These are phyloP conservation scores for Gossypium anomalum DNA, from an alignment of 345 rosid genomes.

Conservation along the genomic window DNA sequence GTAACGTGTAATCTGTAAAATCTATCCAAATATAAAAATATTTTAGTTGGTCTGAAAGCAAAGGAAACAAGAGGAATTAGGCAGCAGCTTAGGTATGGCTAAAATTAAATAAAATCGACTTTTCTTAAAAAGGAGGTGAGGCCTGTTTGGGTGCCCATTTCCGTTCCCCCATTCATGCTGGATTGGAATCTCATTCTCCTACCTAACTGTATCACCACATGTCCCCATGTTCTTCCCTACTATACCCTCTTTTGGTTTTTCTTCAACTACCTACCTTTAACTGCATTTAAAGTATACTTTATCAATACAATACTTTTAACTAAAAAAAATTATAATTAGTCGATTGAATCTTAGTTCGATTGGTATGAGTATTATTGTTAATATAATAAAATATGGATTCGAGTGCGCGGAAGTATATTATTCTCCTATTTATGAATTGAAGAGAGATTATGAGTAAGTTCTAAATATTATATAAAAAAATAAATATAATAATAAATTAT, in stretches of 20 bases:
- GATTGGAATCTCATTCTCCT: background rate
- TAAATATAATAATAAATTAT: too few species aligned
- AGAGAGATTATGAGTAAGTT: fast-evolving
- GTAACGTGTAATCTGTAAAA: too few species aligned
- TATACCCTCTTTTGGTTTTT: background rate
- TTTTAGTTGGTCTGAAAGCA: background rate
- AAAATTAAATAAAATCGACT: background rate
- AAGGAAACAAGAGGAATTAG: background rate
- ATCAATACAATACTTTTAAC: background rate
- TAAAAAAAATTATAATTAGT: too few species aligned
- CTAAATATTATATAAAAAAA: too few species aligned
- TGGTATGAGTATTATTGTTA: fast-evolving
- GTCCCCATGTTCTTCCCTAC: background rate
- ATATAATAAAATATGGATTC: too few species aligned
- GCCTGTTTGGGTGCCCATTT: background rate
- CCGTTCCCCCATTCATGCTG: background rate
- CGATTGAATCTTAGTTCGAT: too few species aligned
- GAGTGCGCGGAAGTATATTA: fast-evolving
- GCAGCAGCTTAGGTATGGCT: background rate
- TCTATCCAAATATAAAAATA: too few species aligned
- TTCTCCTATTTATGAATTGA: fast-evolving
- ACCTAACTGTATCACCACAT: background rate
- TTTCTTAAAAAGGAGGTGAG: background rate
- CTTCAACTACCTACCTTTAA: background rate
- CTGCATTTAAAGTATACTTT: background rate